Evolutionary conservation across 768 basidiomycete genomes (phyloP).

Genomic region (Inosperma sp.): DNA sequence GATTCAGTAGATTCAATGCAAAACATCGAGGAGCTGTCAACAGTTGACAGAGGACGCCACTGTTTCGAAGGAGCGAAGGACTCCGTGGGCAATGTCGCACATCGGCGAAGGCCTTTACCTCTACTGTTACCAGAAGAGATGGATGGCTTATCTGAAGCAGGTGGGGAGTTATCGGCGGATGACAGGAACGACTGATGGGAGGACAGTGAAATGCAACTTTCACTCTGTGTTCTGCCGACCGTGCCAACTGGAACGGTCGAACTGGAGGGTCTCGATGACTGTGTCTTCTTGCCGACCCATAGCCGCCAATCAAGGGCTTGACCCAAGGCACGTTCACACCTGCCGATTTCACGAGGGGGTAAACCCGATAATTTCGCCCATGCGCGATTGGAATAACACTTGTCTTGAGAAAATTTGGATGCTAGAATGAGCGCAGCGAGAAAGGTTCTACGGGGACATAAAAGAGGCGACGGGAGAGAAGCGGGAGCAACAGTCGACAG

Average conservation of each 20-base stretch:
- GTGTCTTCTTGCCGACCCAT: conserved; percentile 75
- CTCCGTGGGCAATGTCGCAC: conserved; percentile 6
- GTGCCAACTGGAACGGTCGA: conserved; percentile 29
- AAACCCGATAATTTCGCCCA: conserved; percentile 95
- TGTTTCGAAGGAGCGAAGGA: background rate
- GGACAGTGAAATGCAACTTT: conserved; percentile 30
- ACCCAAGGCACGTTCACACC: conserved; percentile 84
- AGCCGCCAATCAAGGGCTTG: conserved; percentile 87
- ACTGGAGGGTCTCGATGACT: conserved; percentile 18
- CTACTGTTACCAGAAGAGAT: background rate
- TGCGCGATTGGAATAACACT: conserved; percentile 88
- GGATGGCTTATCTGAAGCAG: background rate
- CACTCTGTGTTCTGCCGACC: conserved; percentile 50
- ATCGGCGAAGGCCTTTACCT: conserved; percentile 6
- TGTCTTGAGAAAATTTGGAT: conserved; percentile 90
- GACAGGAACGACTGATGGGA: conserved; percentile 24
- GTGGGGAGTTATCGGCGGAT: conserved; percentile 6
- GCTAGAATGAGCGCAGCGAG: conserved; percentile 85
- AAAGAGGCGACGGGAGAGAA: conserved; percentile 69
- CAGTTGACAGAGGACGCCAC: background rate
- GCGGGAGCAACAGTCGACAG: conserved; percentile 22
- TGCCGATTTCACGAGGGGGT: conserved; percentile 77
- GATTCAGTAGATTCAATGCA: too few species aligned
- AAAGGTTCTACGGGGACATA: conserved; percentile 87
- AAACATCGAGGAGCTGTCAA: too few species aligned